Percentiles rank a stretch among this genome's conserved stretches.
phyloP scores from a whole-genome alignment of 2,329 filamentous ascomycete genomes.

The Salinomyces thailandicus region DNA sequence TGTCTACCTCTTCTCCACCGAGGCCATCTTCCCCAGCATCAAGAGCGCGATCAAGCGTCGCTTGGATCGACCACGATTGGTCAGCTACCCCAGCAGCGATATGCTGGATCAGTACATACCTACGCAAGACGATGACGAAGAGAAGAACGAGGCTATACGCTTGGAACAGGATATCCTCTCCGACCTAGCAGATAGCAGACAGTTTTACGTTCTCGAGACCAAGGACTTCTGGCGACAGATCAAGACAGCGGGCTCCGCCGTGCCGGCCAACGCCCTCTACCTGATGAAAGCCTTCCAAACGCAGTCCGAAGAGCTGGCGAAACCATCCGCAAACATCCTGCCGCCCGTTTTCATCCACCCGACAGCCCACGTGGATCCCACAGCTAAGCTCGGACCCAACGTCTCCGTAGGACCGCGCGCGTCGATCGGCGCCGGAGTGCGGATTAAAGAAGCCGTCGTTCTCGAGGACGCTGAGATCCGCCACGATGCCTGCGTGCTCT shows the following conservation, averaged over 20 bases:
- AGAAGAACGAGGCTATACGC: slow-evolving; percentile 77
- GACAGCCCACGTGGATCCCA: slow-evolving; percentile 78
- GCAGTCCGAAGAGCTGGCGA: slow-evolving; percentile 68
- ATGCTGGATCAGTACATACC: slow-evolving; percentile 64
- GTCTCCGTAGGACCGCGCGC: slow-evolving; percentile 91
- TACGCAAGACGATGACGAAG: slow-evolving; percentile 58
- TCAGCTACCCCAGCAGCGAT: slow-evolving; percentile 93
- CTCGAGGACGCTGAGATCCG: slow-evolving; percentile 92
- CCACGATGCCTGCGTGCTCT: slow-evolving; percentile 90
- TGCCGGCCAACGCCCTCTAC: slow-evolving; percentile 93
- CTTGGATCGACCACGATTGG: slow-evolving; percentile 76
- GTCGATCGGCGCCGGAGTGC: slow-evolving; percentile 71
- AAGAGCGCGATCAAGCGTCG: slow-evolving; percentile 87
- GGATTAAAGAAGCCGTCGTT: slow-evolving; percentile 92
- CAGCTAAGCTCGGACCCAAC: slow-evolving; percentile 92
- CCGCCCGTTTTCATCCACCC: slow-evolving; percentile 94
- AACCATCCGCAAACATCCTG: slow-evolving; percentile 77
- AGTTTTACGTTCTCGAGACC: slow-evolving; percentile 97
- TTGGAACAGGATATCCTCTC: slow-evolving; percentile 95
- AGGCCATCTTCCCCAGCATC: slow-evolving; percentile 5
- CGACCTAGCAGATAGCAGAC: slow-evolving; percentile 90
- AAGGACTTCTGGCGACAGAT: slow-evolving; percentile 99
- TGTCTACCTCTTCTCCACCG: slow-evolving; percentile 50
- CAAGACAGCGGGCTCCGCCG: slow-evolving; percentile 94
- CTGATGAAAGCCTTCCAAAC: slow-evolving; percentile 86